Conservation (phyloP, 2,329 filamentous ascomycete genomes). For the Arthroderma sp. region DNA sequence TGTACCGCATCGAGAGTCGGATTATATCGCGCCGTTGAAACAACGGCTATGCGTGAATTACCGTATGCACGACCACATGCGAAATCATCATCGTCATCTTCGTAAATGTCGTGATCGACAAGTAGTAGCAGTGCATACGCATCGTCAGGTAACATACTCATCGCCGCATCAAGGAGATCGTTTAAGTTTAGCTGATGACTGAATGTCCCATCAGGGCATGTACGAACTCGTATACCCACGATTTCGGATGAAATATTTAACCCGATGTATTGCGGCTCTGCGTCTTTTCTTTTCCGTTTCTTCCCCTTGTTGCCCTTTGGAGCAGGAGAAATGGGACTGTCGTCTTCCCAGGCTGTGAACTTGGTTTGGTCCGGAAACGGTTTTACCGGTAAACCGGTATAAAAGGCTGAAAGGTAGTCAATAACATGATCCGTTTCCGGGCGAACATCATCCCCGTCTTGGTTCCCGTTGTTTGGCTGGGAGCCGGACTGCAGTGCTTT, state of each 20-base stretch:
- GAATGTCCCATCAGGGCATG: slow-evolving; percentile 36
- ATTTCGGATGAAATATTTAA: slow-evolving; percentile 27
- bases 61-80: slow-evolving; percentile 55
- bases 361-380: slow-evolving; percentile 26
- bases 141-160: slow-evolving; percentile 41
- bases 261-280: slow-evolving; percentile 30
- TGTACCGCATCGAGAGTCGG: slow-evolving; percentile 35
- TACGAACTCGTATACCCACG: slow-evolving; percentile 41
- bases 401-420: slow-evolving; percentile 38
- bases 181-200: slow-evolving; percentile 39
- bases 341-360: slow-evolving; percentile 39
- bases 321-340: slow-evolving; percentile 6
- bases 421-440: slow-evolving; percentile 22
- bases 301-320: not conserved
- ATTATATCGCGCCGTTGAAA: slow-evolving; percentile 50
- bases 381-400: slow-evolving; percentile 42
- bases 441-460: not conserved
- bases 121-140: slow-evolving; percentile 48
- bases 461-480: too few species aligned
- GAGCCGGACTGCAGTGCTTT: too few species aligned
- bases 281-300: slow-evolving; percentile 4
- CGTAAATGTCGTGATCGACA: slow-evolving; percentile 50
- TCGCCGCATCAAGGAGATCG: slow-evolving; percentile 47
- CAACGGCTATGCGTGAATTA: slow-evolving; percentile 47
- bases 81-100: slow-evolving; percentile 53